phyloP scores from a whole-genome alignment of 2,329 filamentous ascomycete genomes.

The Akanthomyces lecanii region DNA sequence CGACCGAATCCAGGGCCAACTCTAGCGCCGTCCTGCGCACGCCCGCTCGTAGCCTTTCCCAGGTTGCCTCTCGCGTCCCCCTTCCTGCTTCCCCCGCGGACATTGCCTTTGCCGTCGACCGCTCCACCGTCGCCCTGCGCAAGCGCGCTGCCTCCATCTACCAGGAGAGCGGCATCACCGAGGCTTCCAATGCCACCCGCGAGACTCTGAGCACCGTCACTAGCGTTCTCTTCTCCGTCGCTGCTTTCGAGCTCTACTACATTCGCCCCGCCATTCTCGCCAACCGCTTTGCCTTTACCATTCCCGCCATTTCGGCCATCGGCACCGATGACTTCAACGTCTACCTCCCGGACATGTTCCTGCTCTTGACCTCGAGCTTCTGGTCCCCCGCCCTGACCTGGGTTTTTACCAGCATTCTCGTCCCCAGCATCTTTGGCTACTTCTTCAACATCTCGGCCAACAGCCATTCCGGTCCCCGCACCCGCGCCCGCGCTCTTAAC shows the following conservation, averaged over 20 bases:
- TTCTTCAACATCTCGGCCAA: conserved; percentile 80
- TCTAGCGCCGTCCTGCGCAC: conserved; percentile 46
- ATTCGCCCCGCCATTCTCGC: conserved; percentile 69
- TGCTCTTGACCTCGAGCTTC: conserved; percentile 70
- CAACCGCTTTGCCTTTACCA: conserved; percentile 66
- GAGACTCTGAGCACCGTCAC: conserved; percentile 68
- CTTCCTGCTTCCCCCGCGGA: conserved; percentile 76
- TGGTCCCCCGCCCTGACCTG: conserved; percentile 80
- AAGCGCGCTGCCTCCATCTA: conserved; percentile 61
- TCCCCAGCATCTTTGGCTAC: conserved; percentile 72
- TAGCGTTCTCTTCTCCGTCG: conserved; percentile 64
- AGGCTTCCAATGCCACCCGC: conserved; percentile 61
- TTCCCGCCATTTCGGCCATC: conserved; percentile 57
- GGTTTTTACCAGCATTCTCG: conserved; percentile 64
- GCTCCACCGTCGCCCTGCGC: conserved; percentile 61
- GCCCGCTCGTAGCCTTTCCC: conserved; percentile 48
- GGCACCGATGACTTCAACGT: conserved; percentile 57
- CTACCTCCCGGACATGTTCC: conserved; percentile 74
- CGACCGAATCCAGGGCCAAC: conserved; percentile 23
- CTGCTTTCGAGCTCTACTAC: conserved; percentile 65
- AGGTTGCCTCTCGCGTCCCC: conserved; percentile 58
- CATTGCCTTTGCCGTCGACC: conserved; percentile 72
- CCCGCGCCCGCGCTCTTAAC: conserved; percentile 40
- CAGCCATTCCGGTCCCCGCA: conserved; percentile 35
- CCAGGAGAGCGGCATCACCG: conserved; percentile 61